Evolutionary conservation across 805 yeast species (phyloP), one percentile per base, ranked within the genome.

Genomic region (Middelhovenomyces tepae): DNA sequence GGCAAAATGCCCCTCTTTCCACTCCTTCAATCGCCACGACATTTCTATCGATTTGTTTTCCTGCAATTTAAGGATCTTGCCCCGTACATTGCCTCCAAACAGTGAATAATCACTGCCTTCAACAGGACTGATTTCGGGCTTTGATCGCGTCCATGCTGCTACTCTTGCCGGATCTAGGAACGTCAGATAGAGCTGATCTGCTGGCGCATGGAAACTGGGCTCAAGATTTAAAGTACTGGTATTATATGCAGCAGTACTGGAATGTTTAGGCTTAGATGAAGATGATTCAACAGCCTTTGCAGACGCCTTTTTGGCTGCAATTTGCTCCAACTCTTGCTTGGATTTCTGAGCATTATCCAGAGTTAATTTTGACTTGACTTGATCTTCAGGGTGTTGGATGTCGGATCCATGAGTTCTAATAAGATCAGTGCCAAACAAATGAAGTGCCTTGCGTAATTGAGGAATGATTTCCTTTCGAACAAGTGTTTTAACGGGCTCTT

Each of bases 1-100:
- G 1, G 96, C 91, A 53, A 50, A 78, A 55, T 84, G 91, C 22
- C 81, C 93, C n/a, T 60, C 58, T 52, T 79, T 80, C 99, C 99
- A 91, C 48, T 78, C 82, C 27, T 68, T 73, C 43, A 91, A 66
- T 56, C 96, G 73, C 99, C 99, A 91, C 19, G 70, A 59, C 70
- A 82, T 78, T 9, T 65, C 73, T 36, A 91, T 75, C 33, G 60
- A 61, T 46, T 73, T 68, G 51, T 72, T 71, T 34, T 67, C 64
- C n/a, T 64, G 70, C 39, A 83, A 64, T 45, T 71, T 74, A 27
- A 69, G 46, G 42, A 85, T 63, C 50, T 73, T 72, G 33, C 95
- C 94, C 11, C 69, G 55, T 33, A 91, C 77, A 39, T 85, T 84
- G 10, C 96, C 96, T 9, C 94, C 93, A 54, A 91, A 91, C 37